Evolutionary conservation across 345 rosid species (phyloP), one percentile per base, ranked within the genome.

Genomic region (Carallia brachiata): DNA sequence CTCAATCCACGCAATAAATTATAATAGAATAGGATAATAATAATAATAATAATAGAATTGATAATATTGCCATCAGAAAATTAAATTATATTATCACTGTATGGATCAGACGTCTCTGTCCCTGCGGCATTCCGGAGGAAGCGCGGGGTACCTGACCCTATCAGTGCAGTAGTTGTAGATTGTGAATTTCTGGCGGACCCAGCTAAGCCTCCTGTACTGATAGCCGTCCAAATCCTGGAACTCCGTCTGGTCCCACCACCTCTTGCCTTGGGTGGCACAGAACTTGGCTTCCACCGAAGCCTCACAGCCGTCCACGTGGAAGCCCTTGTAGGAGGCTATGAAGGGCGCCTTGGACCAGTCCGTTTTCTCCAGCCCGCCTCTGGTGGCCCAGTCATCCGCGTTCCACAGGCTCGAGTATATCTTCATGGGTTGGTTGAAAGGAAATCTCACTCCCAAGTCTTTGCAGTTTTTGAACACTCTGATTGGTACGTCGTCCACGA

Each of bases 211-310:
- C 54, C 79, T 79, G 73, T 80, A 89, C 59, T 91, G 91, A 1
- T 40, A 2, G 3, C 82, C 81, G 15, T 91, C 93, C 0, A 91
- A 90, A 72, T 89, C 96, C 48, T 69, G 93, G 73, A 79, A 91
- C n/a, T 78, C 90, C 17, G 79, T 86, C 80, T 86, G 96, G 62
- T 91, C 96, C 97, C 97, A 91, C 96, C 97, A 91, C 57, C 87
- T 69, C 68, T 80, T 88, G 62, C 96, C 97, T 64, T 91, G 94
- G 0, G 94, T 87, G 70, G 85, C 89, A 6, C 98, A 92, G 80
- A 78, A 92, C 77, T 85, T 88, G 32, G 89, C 90, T 1, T 88
- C 68, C 50, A 89, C 91, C 0, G 97, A 88, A 30, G 88, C 85
- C 82, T 91, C 88, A 12, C 96, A 91, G 18, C 97, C 96, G 7